These are phyloP conservation scores for Raffaelea arxii DNA, from an alignment of 2,329 filamentous ascomycete genomes.

Conservation along the genomic window DNA sequence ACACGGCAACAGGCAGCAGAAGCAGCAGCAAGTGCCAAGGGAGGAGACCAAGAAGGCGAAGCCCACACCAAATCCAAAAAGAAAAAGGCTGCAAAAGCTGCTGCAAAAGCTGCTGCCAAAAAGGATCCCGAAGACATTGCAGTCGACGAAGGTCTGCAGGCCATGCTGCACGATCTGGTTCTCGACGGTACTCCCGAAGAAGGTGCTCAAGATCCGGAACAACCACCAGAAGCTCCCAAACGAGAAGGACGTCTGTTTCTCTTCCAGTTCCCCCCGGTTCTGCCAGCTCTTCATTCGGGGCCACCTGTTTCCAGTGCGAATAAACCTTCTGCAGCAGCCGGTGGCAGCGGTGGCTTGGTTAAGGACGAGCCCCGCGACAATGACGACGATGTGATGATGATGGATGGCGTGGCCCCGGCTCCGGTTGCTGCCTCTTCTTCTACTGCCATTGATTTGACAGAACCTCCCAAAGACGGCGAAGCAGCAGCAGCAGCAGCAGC, in stretches of 20 bases:
- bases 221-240: slow-evolving; percentile 4
- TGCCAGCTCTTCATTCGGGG: slow-evolving; percentile 40
- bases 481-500: slow-evolving; percentile 13
- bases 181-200: slow-evolving; percentile 15
- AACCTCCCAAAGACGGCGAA: slow-evolving; percentile 15
- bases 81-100: slow-evolving; percentile 12
- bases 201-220: not conserved
- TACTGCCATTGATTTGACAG: slow-evolving; percentile 34
- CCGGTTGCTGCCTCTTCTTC: too few species aligned
- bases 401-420: slow-evolving; percentile 21
- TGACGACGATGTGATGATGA: slow-evolving; percentile 25
- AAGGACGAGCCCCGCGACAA: slow-evolving; percentile 29
- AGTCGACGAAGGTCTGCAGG: slow-evolving; percentile 29
- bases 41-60: not conserved
- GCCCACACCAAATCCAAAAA: slow-evolving; percentile 10
- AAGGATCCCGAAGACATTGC: slow-evolving; percentile 29
- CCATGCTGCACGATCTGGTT: slow-evolving; percentile 33
- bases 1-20: slow-evolving; percentile 11
- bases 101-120: slow-evolving; percentile 17
- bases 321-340: slow-evolving; percentile 1
- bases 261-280: slow-evolving; percentile 54
- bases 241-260: slow-evolving; percentile 49
- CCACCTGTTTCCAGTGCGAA: not conserved
- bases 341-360: slow-evolving; percentile 14
- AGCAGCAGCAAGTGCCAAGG: not conserved